Percentiles rank a stretch among this genome's conserved stretches.
phyloP scores from a whole-genome alignment of 2,329 filamentous ascomycete genomes.

The Camillea tinctor region DNA sequence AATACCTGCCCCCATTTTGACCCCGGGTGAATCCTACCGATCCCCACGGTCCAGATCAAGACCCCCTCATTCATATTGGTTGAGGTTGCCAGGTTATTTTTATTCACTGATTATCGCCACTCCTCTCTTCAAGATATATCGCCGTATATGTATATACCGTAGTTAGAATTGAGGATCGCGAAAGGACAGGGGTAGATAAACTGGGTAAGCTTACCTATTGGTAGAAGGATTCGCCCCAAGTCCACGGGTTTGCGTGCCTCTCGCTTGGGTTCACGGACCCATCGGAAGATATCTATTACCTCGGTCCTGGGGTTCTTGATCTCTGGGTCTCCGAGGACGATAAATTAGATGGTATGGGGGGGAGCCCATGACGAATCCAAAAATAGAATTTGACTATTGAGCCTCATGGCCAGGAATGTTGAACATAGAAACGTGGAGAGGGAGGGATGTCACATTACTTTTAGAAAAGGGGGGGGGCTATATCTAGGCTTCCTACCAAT shows the following conservation, averaged over 20 bases:
- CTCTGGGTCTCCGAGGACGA: neutral
- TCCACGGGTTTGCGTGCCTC: neutral
- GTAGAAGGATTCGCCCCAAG: neutral
- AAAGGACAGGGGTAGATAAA: neutral
- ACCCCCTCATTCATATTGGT: no score
- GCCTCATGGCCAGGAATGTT: neutral
- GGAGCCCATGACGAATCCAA: neutral
- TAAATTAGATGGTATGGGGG: neutral
- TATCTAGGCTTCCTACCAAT: neutral
- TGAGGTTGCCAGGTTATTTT: neutral
- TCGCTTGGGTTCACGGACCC: neutral
- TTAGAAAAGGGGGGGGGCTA: neutral
- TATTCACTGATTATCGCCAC: neutral
- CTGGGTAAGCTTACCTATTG: neutral
- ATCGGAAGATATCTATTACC: neutral
- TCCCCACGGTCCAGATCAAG: neutral
- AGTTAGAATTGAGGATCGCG: neutral
- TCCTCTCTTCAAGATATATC: neutral
- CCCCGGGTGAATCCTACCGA: neutral
- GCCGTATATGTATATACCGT: neutral
- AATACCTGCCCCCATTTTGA: neutral
- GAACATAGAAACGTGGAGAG: neutral
- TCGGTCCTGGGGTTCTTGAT: neutral
- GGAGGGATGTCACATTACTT: neutral
- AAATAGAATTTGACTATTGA: neutral